Percentiles rank a stretch among this genome's conserved stretches.
Evolutionary conservation across 179 eudicot genomes (phyloP).

Genomic region (Dionaea muscipula): DNA sequence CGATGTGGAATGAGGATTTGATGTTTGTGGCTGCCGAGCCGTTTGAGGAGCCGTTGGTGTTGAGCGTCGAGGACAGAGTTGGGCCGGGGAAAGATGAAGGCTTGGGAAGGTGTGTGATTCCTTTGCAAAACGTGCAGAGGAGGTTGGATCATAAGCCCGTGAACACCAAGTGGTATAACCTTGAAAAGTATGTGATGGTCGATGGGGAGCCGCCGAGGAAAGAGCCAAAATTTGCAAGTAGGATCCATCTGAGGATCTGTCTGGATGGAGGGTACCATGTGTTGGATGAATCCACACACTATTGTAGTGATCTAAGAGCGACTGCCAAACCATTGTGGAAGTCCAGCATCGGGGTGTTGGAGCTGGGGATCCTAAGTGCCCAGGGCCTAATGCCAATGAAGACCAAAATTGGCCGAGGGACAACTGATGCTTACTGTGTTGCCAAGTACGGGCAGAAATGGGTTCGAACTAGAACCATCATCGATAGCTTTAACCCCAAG

Average conservation of each 20-base stretch:
- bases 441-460: conserved; percentile 50
- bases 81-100: conserved; percentile 48
- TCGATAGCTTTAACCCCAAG: conserved; percentile 37
- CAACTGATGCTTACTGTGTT: conserved; percentile 46
- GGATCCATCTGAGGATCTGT: conserved; percentile 59
- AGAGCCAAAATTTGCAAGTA: conserved; percentile 50
- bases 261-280: conserved; percentile 98
- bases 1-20: conserved; percentile 39
- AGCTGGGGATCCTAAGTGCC: conserved; percentile 45
- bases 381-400: conserved; percentile 48
- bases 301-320: conserved; percentile 87
- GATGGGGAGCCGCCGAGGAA: conserved; percentile 42
- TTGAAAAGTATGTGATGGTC: conserved; percentile 44
- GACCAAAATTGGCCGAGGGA: conserved; percentile 21
- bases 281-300: conserved; percentile 86
- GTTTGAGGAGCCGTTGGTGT: conserved; percentile 31
- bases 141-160: conserved; percentile 60
- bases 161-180: conserved; percentile 62
- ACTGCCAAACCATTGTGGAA: conserved; percentile 53
- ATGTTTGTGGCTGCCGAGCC: conserved; percentile 42
- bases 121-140: conserved; percentile 37
- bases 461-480: conserved; percentile 48
- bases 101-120: conserved; percentile 48
- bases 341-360: conserved; percentile 43
- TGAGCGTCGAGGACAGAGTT: conserved; percentile 28